Evolutionary conservation across 2,329 filamentous ascomycete species (phyloP).

Genomic region (Zasmidium cellare): DNA sequence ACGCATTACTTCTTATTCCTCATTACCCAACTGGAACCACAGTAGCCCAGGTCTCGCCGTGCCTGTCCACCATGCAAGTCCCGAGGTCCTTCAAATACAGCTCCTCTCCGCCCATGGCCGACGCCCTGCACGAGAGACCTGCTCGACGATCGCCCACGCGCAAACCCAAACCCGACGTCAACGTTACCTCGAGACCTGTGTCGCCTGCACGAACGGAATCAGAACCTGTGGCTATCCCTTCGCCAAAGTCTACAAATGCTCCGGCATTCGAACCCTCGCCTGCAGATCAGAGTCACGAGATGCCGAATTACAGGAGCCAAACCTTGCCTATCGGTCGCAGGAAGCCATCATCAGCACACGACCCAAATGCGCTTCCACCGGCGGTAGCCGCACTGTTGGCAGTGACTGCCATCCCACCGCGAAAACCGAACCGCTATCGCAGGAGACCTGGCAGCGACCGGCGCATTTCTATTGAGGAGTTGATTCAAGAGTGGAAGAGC

Average conservation of each 20-base stretch:
- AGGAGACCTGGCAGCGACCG: constrained; percentile 42
- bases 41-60: constrained; percentile 1
- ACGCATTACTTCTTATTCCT: not conserved
- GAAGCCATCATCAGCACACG: constrained; percentile 34
- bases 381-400: constrained; percentile 60
- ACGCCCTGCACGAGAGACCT: constrained; percentile 19
- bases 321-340: constrained; percentile 24
- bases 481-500: constrained; percentile 57
- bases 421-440: constrained; percentile 40
- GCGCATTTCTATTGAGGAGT: constrained; percentile 56
- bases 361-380: constrained; percentile 50
- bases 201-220: constrained; percentile 36
- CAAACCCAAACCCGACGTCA: constrained; percentile 10
- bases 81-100: constrained; percentile 47
- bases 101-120: constrained; percentile 32
- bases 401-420: constrained; percentile 60
- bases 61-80: constrained; percentile 41
- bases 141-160: constrained; percentile 14
- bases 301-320: constrained; percentile 27
- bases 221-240: constrained; percentile 44
- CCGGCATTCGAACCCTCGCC: constrained; percentile 28
- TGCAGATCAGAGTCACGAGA: constrained; percentile 27
- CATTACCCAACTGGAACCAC: constrained; percentile 17
- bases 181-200: constrained; percentile 8
- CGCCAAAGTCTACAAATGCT: constrained; percentile 34